These are phyloP conservation scores for Butyriboletus loyo DNA, from an alignment of 768 basidiomycete genomes.

Conservation along the genomic window DNA sequence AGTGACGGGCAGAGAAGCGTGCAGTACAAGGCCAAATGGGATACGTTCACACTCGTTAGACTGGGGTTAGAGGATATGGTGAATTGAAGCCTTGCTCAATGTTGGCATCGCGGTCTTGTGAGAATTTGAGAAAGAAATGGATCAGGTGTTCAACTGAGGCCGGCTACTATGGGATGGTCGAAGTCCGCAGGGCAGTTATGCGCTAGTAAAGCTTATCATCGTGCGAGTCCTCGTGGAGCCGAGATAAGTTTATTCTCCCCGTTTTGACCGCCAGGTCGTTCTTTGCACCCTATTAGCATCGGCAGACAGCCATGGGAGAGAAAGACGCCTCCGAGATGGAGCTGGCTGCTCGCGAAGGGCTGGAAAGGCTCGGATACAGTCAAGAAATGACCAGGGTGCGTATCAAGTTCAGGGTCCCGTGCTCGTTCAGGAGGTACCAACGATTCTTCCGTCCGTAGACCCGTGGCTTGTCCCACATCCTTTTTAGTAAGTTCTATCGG, in stretches of 20 bases:
- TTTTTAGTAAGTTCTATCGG: conserved; percentile 45
- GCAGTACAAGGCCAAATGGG: no score
- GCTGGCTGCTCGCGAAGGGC: conserved; percentile 29
- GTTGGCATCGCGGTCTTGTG: not conserved
- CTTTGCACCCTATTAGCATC: not conserved
- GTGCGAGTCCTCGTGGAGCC: not conserved
- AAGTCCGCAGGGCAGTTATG: not conserved
- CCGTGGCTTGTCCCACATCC: conserved; percentile 49
- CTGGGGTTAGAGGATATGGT: no score
- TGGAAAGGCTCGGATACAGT: conserved; percentile 54
- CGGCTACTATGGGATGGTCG: not conserved
- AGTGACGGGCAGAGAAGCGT: no score
- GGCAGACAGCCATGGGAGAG: conserved; percentile 8
- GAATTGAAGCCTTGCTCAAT: no score
- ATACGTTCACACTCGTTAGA: no score
- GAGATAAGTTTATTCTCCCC: not conserved
- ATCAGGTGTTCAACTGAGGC: not conserved
- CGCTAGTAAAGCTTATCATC: not conserved
- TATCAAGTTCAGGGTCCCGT: not conserved
- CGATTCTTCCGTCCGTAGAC: conserved; percentile 30
- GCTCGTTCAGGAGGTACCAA: not conserved
- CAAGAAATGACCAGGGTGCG: conserved; percentile 54
- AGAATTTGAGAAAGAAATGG: not conserved
- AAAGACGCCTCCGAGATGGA: conserved; percentile 20
- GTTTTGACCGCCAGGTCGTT: not conserved